Base-by-base conservation (phyloP, 805 yeast species). In the Lipomyces japonicus region DNA sequence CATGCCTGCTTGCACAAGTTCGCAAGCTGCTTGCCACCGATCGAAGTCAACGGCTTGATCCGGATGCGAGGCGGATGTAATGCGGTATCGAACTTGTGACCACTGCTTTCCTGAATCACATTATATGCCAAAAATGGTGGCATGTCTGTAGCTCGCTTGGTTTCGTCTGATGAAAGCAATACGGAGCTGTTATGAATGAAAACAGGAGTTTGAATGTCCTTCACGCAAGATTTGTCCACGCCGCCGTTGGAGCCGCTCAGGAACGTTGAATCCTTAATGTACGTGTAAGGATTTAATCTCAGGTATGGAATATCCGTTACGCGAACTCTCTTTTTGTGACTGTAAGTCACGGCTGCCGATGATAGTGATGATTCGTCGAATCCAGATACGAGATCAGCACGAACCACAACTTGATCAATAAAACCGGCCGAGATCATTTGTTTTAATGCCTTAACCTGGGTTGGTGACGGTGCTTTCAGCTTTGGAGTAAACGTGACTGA, bases 361-460 rank as follows among this genome's bases (percentile, higher is more conserved):
- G 38, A 25, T 22, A 19, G 44, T 6, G 21, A 6, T 6, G 21
- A 7, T 6, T 34, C 37, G 31, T 39, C 51, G 25, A 1, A 53
- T 5, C 81, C 72, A 18, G 86, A 80, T 4, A 81, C 68, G 28
- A 80, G 59, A 62, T 90, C 97, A 1, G 87, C 90, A 54, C 97
- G 75, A 14, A 87, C 77, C 1, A 95, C 95, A 21, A 91, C 77
- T 63, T 86, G 95, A 66, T 93, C 99, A 35, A 93, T 75, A 61
- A 86, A 93, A 0, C 97, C 98, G 0, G 97, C 83, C 4, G 96
- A 79, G 2, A 91, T 74, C 81, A 93, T 90, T 68, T 93, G 99
- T 63, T 88, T 90, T 55, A 93, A 68, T 0, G 93, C 84, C 46
- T 80, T 76, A 3, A 88, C 64, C 68, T 93, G 98, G 4, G 68